Base-by-base conservation (phyloP, 2,329 filamentous ascomycete genomes). In the Arthrinium phaeospermum region DNA sequence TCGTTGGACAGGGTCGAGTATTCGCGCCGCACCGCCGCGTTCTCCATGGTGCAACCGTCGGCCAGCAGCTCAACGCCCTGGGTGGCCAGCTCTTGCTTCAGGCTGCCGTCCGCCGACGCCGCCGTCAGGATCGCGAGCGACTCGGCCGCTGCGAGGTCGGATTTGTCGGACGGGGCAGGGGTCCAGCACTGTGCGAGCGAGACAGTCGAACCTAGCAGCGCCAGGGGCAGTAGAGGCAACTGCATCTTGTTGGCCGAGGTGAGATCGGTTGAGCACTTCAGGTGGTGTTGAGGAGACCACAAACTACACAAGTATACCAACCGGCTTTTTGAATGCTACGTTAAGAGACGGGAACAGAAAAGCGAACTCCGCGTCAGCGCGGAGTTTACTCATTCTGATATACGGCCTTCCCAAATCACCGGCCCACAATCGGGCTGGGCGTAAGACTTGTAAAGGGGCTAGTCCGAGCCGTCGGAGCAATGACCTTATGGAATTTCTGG, bases 131-230 rank as follows among this genome's bases (percentile, higher is more conserved):
- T 70, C 16, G 41, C 16, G 45, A 74, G 72, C n/a, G 68, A 71
- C n/a, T 69, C 49, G 24, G 69, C 57, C 16, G 73, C 72, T 6
- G 71, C 45, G 13, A 68, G 45, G 64, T 74, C 73, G 19, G 73
- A 64, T 30, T 30, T 30, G 19, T 5, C 37, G 0, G 57, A 64
- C 3, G 57, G 8, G 19, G 57, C 57, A n/a, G 57, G 57, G 57
- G 34, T 41, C 57, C 57, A 64, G 57, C 57, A 64, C 16, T 10
- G 4, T 30, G 53, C 53, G 8, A 61, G 1, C 8, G 57, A 64
- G 19, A 4, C 57, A 2, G 30, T 30, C 0, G 57, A 64, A 8
- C 19, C 30, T 2, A 64, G 19, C 8, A 64, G 8, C 30, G 57
- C 8, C 57, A 64, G 8, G 8, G 19, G n/a, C 1, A n/a, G 19